Conservation (phyloP, 2,329 filamentous ascomycete species). For the Dactylellina sp. region DNA sequence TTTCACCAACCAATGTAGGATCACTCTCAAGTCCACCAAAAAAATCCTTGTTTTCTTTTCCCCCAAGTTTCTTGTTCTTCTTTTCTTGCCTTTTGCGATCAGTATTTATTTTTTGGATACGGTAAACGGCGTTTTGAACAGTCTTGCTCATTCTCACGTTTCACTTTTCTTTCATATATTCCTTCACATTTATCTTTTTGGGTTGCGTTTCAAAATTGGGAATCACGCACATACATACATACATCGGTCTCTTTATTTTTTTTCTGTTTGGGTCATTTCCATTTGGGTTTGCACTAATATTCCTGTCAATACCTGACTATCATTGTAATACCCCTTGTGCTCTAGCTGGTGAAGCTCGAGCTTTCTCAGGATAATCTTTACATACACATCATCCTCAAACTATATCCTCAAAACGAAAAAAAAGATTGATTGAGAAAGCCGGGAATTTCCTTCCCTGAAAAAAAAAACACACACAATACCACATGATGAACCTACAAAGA, state of each 20-base stretch:
- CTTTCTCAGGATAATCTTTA: constrained; percentile 6
- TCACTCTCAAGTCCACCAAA: constrained; percentile 50
- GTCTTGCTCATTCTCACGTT: constrained; percentile 21
- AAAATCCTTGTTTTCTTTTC: constrained; percentile 25
- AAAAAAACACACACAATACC: neutral
- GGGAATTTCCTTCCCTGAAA: neutral
- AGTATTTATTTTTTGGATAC: constrained; percentile 34
- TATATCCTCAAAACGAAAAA: neutral
- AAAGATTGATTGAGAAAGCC: constrained; percentile 20
- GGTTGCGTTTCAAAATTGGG: constrained; percentile 23
- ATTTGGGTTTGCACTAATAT: constrained; percentile 26
- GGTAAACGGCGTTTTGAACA: constrained; percentile 49
- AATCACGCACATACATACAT: constrained; percentile 10
- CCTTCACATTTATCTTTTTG: constrained; percentile 9
- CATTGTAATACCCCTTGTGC: constrained; percentile 37
- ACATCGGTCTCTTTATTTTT: constrained; percentile 24
- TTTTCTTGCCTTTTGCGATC: constrained; percentile 23
- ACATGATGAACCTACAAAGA: constrained; percentile 38
- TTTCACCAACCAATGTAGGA: constrained; percentile 23
- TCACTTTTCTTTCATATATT: neutral
- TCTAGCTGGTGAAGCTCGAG: constrained; percentile 10
- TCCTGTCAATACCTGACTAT: constrained; percentile 14
- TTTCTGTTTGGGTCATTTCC: constrained; percentile 10
- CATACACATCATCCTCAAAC: constrained; percentile 16
- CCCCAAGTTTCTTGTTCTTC: constrained; percentile 3